Percentiles rank a stretch among this genome's conserved stretches.
These are phyloP conservation scores for Auriscalpium microsporum DNA, from an alignment of 768 basidiomycete genomes.

Conservation along the genomic window DNA sequence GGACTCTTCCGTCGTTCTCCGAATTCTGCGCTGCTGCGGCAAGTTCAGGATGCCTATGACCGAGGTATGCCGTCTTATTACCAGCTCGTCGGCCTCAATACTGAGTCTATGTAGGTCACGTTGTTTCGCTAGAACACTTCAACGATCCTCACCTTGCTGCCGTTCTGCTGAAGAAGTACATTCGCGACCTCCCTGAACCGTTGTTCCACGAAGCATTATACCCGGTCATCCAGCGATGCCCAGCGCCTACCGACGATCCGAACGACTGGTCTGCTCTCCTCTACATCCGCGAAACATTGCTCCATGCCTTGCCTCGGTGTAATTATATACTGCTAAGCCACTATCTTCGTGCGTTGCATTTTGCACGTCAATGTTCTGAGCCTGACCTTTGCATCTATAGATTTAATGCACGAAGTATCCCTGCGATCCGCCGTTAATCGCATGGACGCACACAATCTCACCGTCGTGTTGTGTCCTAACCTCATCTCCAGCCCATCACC, in stretches of 20 bases:
- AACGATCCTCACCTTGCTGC: conserved; percentile 75
- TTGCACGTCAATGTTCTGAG: too few relatives aligned
- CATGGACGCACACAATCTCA: conserved; percentile 81
- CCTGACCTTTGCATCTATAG: conserved; percentile 26
- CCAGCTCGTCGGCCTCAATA: background rate
- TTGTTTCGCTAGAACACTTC: conserved; percentile 71
- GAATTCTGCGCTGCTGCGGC: conserved; percentile 54
- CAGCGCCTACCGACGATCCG: conserved; percentile 41
- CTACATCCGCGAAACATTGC: conserved; percentile 61
- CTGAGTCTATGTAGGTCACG: conserved; percentile 42
- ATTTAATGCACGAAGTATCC: conserved; percentile 74
- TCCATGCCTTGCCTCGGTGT: conserved; percentile 63
- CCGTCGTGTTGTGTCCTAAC: conserved; percentile 74
- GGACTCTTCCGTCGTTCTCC: conserved; percentile 83
- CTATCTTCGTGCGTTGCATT: conserved; percentile 24
- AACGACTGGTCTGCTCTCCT: conserved; percentile 48
- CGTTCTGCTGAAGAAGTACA: conserved; percentile 78
- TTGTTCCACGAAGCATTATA: conserved; percentile 70
- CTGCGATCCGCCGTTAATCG: conserved; percentile 54
- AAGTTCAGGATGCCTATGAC: conserved; percentile 80
- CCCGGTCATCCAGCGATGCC: conserved; percentile 58
- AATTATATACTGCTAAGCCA: conserved; percentile 66
- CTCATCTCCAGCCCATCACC: conserved; percentile 65
- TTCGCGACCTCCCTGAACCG: conserved; percentile 72
- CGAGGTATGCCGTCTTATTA: conserved; percentile 39